phyloP scores from a whole-genome alignment of 1,284 basidiomycete genomes.

The Takashimella tepidaria region DNA sequence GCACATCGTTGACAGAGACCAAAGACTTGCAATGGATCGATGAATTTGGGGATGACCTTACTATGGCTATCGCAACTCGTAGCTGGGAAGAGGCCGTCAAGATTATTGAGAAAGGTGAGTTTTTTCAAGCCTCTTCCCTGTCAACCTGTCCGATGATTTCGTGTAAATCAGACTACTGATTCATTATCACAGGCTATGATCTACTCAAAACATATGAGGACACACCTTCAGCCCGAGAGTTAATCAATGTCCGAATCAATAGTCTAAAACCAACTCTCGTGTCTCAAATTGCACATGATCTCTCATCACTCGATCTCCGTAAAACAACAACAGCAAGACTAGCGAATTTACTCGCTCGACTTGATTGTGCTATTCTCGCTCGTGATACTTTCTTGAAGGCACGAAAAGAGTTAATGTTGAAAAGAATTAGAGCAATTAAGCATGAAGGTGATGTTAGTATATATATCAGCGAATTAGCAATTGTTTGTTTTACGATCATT shows the following conservation, averaged over 20 bases:
- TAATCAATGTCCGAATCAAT: conserved; percentile 56
- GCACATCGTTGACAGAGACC: conserved; percentile 55
- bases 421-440: conserved; percentile 73
- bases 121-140: background rate
- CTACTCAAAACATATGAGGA: conserved; percentile 56
- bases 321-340: conserved; percentile 70
- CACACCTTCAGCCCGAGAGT: conserved; percentile 29
- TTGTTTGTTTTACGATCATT: conserved; percentile 47
- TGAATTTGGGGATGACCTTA: conserved; percentile 85
- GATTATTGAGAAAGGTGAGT: conserved; percentile 73
- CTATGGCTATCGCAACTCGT: conserved; percentile 82
- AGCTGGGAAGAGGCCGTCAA: conserved; percentile 82
- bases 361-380: conserved; percentile 73
- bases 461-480: conserved; percentile 46
- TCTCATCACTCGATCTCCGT: conserved; percentile 68
- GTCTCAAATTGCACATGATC: conserved; percentile 64
- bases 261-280: conserved; percentile 67
- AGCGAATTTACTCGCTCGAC: conserved; percentile 65
- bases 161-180: background rate
- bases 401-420: conserved; percentile 68
- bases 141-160: background rate
- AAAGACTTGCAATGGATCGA: conserved; percentile 77
- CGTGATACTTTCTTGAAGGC: conserved; percentile 77
- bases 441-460: conserved; percentile 72
- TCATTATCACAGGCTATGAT: conserved; percentile 54